Base-by-base conservation (phyloP, 225 moss, liverwort and hornwort genomes). In the Rhytidiadelphus loreus region DNA sequence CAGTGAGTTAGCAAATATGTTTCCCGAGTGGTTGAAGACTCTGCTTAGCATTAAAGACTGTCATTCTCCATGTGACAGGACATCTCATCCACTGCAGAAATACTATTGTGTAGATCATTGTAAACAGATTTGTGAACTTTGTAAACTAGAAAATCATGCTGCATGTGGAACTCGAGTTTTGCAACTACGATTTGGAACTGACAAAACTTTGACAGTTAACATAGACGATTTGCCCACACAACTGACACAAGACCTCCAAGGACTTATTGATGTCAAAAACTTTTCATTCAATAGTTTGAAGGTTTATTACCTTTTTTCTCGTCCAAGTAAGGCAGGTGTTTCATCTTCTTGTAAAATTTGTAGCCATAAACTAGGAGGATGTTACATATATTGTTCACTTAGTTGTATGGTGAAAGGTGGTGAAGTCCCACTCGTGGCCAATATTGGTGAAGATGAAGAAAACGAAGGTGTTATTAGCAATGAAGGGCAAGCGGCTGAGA, bases 201-300 rank as follows among this genome's bases (percentile, higher is more conserved):
- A 50, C 16, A 58, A 7, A 35, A 33, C 33, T 8, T 9, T 77
- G 0, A 83, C 53, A 4, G 1, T 87, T 15, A 14, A 37, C 13
- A 13, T 16, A 8, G 12, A 5, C 0, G 4, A 76, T 10, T 30
- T 80, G 12, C 33, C 35, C 1, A 3, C 0, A 52, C 2, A 43
- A 3, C 33, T 29, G 1, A 3, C 0, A 52, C 2, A 43, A 3
- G 15, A 26, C 7, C 14, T 85, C 2, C 7, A 0, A 9, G 2
- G 35, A n/a, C 28, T 75, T 19, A 16, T 6, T 74, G 4, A 48
- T 46, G 13, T 85, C 0, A 60, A 74, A n/a, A 3, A 44, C 2
- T 85, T 39, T 30, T 39, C 23, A 39, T 77, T 86, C 53, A 86
- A 86, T 32, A 7, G 8, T 29, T 29, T 48, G 0, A 11, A 13